phyloP scores from a whole-genome alignment of 805 yeast genomes.

The Ogataea zsoltii region DNA sequence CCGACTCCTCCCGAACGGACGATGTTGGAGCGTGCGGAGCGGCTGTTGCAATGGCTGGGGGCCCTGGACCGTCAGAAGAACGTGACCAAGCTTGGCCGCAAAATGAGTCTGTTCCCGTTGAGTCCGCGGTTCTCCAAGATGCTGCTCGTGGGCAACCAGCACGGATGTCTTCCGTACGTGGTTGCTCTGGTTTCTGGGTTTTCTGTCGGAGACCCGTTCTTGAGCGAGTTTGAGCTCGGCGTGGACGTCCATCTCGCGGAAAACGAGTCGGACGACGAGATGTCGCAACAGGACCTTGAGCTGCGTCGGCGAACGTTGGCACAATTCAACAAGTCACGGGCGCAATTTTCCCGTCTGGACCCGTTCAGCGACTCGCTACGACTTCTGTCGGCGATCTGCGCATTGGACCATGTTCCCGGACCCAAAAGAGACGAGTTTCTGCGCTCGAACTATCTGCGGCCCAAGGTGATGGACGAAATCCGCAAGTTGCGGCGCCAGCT shows the following conservation, averaged over 20 bases:
- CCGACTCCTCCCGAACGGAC: conserved; percentile 80
- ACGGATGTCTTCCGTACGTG: conserved; percentile 81
- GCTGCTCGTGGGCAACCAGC: conserved; percentile 84
- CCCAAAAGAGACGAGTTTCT: conserved; percentile 50
- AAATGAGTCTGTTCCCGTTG: conserved; percentile 89
- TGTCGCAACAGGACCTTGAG: conserved; percentile 42
- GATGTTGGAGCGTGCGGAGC: conserved; percentile 64
- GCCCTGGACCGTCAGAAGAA: conserved; percentile 61
- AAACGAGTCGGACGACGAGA: conserved; percentile 38
- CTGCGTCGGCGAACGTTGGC: conserved; percentile 43
- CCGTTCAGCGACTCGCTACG: conserved; percentile 72
- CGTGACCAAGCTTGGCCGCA: conserved; percentile 77
- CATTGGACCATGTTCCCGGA: conserved; percentile 72
- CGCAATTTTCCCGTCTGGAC: conserved; percentile 67
- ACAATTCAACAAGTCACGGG: conserved; percentile 58
- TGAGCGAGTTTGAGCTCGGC: conserved; percentile 74
- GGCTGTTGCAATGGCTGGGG: conserved; percentile 68
- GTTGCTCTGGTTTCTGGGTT: conserved; percentile 89
- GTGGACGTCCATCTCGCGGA: conserved; percentile 32
- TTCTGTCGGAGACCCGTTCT: conserved; percentile 91
- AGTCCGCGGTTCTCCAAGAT: conserved; percentile 93
- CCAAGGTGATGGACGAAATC: conserved; percentile 84
- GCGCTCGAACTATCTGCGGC: conserved; percentile 64
- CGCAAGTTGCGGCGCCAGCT: conserved; percentile 78
- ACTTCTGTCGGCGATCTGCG: conserved; percentile 80